Evolutionary conservation across 2,329 filamentous ascomycete species (phyloP), one percentile per base, ranked within the genome.

Genomic region (Tolypocladium pustulatum): DNA sequence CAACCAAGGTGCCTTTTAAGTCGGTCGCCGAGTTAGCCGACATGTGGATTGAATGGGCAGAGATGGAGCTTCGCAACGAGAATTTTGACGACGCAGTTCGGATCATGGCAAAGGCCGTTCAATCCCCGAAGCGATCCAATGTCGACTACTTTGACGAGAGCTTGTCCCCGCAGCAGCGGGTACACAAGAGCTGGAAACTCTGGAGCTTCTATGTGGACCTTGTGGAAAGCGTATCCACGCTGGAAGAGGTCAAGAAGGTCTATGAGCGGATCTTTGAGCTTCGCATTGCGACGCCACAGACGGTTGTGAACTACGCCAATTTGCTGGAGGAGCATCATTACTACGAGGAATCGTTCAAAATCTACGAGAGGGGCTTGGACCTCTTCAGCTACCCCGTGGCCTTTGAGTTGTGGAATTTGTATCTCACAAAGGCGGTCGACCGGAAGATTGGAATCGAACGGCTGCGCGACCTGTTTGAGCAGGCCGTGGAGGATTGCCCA

Each of bases 121-220:
- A 96, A 72, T 90, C 94, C n/a, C 92, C 94, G 0, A 97, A 97
- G 73, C 81, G 91, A 64, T 97, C 93, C n/a, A 95, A 86, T 2
- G 91, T 99, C n/a, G 94, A 99, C 76, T 99, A 97, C 71, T 99
- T 97, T 68, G 94, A 99, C 71, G 95, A 99, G 71, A 91, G 84
- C 0, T 78, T 99, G 8, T 91, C 91, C 1, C 93, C 94, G 4
- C 94, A 99, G 71, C 94, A 97, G 76, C 85, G 95, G 62, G 90
- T 99, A 3, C 94, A 99, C 77, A 99, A 99, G 79, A 96, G 91
- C 70, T 99, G 94, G 94, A 99, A 97, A 72, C 76, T 99, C 13
- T 99, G 94, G 94, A 96, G 91, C 74, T 99, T 99, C 78, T 99
- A 99, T 67, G 92, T 99, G 46, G 94, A 99, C 71, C 83, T 99